Base-by-base conservation (phyloP, 306 rosid genomes). In the Quercus gilva region DNA sequence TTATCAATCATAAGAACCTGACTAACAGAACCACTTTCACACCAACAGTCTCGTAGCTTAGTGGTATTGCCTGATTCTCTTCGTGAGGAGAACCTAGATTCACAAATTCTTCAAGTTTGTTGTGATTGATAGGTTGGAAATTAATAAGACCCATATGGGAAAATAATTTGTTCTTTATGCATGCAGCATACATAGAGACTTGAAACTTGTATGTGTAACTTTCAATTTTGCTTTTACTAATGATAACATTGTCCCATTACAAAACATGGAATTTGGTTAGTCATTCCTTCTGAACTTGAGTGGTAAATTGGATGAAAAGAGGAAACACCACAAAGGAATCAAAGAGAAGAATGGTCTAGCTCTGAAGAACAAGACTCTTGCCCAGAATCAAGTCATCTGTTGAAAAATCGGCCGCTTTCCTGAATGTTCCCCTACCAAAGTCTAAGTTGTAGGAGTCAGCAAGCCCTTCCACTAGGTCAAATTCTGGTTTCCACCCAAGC, bases 331-430 rank as follows among this genome's bases (percentile, higher is more conserved):
- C 19, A 67, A 78, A 28, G 13, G 41, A 57, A 74, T 41, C 6
- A 33, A 1, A 53, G 55, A 21, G 73, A 74, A 14, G 21, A 73
- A 28, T 51, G 37, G 55, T 75, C 55, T 81, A 86, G 76, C 80
- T 73, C 23, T 87, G 90, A 67, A 86, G 91, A 77, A 93, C 93
- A 74, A 95, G 89, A 73, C 81, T 85, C 91, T 93, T 95, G 78
- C 97, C 98, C 37, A 95, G 94, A 77, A 95, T 95, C 5, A 93
- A 84, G 87, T 95, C 99, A 87, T 95, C 99, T 6, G 99, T 93
- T 51, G 89, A 80, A 79, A 93, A 95, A 87, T 95, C 98, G 67
- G 99, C 90, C 76, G 78, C 98, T 87, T 95, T 95, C 52, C 99
- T 82, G 89, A 51, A 93, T 31, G 98, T 91, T 70, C 99, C 98